phyloP scores from a whole-genome alignment of 192 early-diverging fungal genomes.

The Coemansia sp. region DNA sequence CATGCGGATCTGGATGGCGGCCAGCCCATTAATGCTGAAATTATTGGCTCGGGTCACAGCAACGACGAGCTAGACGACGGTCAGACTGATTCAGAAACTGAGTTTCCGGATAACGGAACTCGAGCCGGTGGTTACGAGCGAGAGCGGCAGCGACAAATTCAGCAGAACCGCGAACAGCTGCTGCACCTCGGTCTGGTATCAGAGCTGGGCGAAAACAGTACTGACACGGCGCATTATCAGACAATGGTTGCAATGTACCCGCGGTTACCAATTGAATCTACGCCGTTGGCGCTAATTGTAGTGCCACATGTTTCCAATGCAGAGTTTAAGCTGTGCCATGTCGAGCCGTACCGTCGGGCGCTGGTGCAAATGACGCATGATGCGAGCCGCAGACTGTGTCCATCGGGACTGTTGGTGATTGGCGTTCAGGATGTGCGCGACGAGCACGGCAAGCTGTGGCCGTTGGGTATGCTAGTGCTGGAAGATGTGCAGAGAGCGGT shows the following conservation, averaged over 20 bases:
- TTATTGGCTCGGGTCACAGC: background rate
- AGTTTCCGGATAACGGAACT: constrained; percentile 40
- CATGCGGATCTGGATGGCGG: background rate
- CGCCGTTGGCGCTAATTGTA: constrained; percentile 59
- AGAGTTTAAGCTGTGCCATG: constrained; percentile 42
- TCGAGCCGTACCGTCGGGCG: constrained; percentile 61
- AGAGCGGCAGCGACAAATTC: constrained; percentile 49
- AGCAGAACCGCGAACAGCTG: constrained; percentile 51
- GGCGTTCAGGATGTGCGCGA: constrained; percentile 72
- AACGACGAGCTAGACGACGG: background rate
- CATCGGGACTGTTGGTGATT: constrained; percentile 64
- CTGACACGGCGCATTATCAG: constrained; percentile 67
- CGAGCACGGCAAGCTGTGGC: constrained; percentile 64
- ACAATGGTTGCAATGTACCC: constrained; percentile 57
- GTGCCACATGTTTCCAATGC: constrained; percentile 63
- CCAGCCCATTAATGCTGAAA: background rate
- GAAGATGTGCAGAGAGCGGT: constrained; percentile 70
- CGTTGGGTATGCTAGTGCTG: constrained; percentile 69
- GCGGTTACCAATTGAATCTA: constrained; percentile 28
- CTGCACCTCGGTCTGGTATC: constrained; percentile 68
- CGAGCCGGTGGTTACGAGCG: constrained; percentile 47
- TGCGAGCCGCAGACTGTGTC: constrained; percentile 58
- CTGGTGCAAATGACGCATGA: constrained; percentile 64
- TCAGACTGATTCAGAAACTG: constrained; percentile 18
- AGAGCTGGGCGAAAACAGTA: constrained; percentile 76